Evolutionary conservation across 2,329 filamentous ascomycete species (phyloP).

Genomic region (Teratosphaeria nubilosa): DNA sequence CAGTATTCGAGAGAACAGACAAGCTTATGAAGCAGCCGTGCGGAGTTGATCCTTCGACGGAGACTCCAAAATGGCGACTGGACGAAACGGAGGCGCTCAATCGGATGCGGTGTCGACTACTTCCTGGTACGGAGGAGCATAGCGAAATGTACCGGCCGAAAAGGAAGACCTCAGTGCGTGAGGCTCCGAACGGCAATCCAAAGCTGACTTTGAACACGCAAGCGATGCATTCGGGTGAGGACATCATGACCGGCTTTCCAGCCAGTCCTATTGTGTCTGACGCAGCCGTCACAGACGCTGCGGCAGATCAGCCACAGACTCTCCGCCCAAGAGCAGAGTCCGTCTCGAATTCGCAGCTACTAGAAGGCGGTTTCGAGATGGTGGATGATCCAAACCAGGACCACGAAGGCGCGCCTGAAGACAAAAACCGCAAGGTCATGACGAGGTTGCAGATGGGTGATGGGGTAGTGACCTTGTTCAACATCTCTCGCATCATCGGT

Average conservation of each 20-base stretch:
- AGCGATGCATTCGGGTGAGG: slow-evolving; percentile 11
- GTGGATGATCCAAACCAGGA: slow-evolving; percentile 86
- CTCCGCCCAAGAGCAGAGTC: slow-evolving; percentile 31
- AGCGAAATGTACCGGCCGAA: slow-evolving; percentile 78
- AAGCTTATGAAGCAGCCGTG: slow-evolving; percentile 68
- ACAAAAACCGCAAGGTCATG: slow-evolving; percentile 98
- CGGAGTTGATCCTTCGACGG: slow-evolving; percentile 62
- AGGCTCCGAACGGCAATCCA: slow-evolving; percentile 27
- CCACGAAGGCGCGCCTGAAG: slow-evolving; percentile 71
- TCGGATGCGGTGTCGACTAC: slow-evolving; percentile 79
- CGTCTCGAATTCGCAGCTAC: slow-evolving; percentile 30
- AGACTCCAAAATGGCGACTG: slow-evolving; percentile 68
- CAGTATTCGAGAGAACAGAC: slow-evolving; percentile 68
- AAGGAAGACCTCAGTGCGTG: slow-evolving; percentile 52
- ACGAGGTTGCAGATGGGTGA: slow-evolving; percentile 82
- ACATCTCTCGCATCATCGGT: slow-evolving; percentile 87
- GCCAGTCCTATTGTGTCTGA: slow-evolving; percentile 6
- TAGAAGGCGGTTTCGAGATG: slow-evolving; percentile 91
- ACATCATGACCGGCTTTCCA: slow-evolving; percentile 13
- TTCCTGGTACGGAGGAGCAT: slow-evolving; percentile 62
- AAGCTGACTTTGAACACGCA: slow-evolving; percentile 21
- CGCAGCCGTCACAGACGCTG: slow-evolving; percentile 5
- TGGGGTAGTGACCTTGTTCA: slow-evolving; percentile 86
- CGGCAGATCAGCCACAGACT: slow-evolving; percentile 12
- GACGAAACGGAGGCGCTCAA: slow-evolving; percentile 94